These are phyloP conservation scores for Drechslera avenae DNA, from an alignment of 2,329 filamentous ascomycete species.

Conservation along the genomic window DNA sequence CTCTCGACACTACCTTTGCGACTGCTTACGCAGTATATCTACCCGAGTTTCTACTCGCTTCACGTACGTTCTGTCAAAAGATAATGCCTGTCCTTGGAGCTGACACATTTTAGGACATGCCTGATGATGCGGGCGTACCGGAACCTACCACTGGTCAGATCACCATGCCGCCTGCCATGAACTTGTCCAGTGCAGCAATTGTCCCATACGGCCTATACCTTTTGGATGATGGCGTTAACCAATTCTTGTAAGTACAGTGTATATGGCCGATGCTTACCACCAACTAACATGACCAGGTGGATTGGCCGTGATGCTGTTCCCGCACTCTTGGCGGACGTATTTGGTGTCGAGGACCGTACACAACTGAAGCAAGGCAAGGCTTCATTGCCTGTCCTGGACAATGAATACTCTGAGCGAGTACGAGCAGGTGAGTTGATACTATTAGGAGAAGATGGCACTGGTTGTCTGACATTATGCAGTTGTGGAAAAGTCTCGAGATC, in stretches of 20 bases:
- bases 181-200: slow-evolving; percentile 85
- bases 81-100: neutral
- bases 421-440: slow-evolving; percentile 50
- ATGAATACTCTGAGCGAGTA: slow-evolving; percentile 95
- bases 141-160: slow-evolving; percentile 88
- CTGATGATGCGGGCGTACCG: slow-evolving; percentile 85
- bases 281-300: slow-evolving; percentile 60
- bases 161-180: slow-evolving; percentile 79
- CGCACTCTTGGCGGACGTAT: slow-evolving; percentile 86
- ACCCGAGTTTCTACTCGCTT: slow-evolving; percentile 49
- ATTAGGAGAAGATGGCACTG: neutral
- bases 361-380: slow-evolving; percentile 92
- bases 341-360: slow-evolving; percentile 81
- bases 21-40: slow-evolving; percentile 89
- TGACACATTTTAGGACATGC: slow-evolving; percentile 91
- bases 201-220: slow-evolving; percentile 91
- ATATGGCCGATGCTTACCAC: neutral
- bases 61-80: slow-evolving; percentile 25
- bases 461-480: slow-evolving; percentile 60
- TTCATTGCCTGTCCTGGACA: slow-evolving; percentile 82
- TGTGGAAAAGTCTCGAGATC: slow-evolving; percentile 88
- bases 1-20: slow-evolving; percentile 93
- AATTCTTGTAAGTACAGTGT: slow-evolving; percentile 68
- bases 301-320: slow-evolving; percentile 90
- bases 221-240: slow-evolving; percentile 95